Base-by-base conservation (phyloP, 441 rosid species). In the Pelargonium citronellum region DNA sequence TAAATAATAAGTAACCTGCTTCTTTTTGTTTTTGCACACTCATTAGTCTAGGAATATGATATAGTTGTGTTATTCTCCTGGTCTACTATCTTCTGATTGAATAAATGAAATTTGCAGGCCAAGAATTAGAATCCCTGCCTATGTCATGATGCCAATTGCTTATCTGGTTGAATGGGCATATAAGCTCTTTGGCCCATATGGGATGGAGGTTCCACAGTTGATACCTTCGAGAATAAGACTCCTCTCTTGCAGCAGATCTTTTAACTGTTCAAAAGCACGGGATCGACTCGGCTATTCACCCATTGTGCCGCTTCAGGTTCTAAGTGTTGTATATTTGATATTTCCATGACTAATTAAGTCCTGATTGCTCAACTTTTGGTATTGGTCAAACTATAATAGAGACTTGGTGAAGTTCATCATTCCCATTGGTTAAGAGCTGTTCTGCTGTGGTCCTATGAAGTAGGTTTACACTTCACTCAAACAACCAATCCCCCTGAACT, bases 141-240 rank as follows among this genome's bases (percentile, higher is more conserved):
- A 53, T 57, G 83, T 81, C 70, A 72, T 94, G 85, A 87, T 94
- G 97, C 98, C 98, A 58, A 78, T 94, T 67, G 96, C 97, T 49
- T 86, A 84, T 79, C 39, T 87, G 61, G 89, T 94, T 70, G 96
- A 94, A 78, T 74, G 79, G 80, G 69, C 69, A 72, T 94, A 86
- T 79, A 84, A 79, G 78, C 66, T 91, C 24, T 71, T 94, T 19
- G 91, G 93, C 72, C 92, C 93, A 61, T 86, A 82, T 60, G 98
- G 97, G 66, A 94, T 94, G 98, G 90, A 87, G 82, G 88, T 88
- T 77, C 98, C 98, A 6, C 91, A 86, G 78, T 82, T 94, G 79
- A 91, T 87, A 69, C 97, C 98, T 78, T 94, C 98, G 5, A 92
- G 97, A 83, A 79, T 94, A 78, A 87, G 92, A 71, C 89, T 94